A percentile compares a stretch with the other conserved stretches of the same genome.
Conservation (phyloP, 208 protist genomes). For the Leishmania gerbilli region DNA sequence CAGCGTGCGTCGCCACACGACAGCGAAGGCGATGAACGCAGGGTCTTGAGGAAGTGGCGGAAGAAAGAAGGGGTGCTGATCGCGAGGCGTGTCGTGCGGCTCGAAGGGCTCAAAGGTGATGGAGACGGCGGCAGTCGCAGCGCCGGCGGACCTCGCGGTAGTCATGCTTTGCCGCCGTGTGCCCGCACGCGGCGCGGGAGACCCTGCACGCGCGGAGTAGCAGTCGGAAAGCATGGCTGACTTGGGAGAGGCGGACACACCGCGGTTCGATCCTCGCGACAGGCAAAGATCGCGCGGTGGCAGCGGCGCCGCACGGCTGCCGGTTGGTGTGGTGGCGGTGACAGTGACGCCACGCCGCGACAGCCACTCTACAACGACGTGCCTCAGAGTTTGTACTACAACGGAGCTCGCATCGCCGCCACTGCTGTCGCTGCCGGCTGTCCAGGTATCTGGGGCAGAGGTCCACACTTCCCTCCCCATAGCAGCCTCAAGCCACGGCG, state of each 20-base stretch:
- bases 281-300: conserved; percentile 36
- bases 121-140: background rate
- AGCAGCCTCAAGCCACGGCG: conserved; percentile 22
- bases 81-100: conserved; percentile 33
- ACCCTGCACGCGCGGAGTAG: background rate
- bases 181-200: background rate
- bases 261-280: background rate
- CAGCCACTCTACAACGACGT: conserved; percentile 41
- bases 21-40: conserved; percentile 40
- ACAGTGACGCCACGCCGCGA: conserved; percentile 48
- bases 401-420: conserved; percentile 1
- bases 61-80: conserved; percentile 47
- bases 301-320: conserved; percentile 34
- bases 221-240: background rate
- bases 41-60: conserved; percentile 62
- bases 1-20: conserved; percentile 53
- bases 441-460: background rate
- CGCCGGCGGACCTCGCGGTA: background rate
- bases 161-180: background rate
- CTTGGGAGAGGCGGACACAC: background rate
- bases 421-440: background rate
- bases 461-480: conserved; percentile 28
- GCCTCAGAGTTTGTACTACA: conserved; percentile 21
- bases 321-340: conserved; percentile 35
- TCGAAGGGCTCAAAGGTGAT: conserved; percentile 45